A percentile compares a stretch with the other conserved stretches of the same genome.
phyloP scores from a whole-genome alignment of 108 stramenopile species.

The Cyclotella atomus region DNA sequence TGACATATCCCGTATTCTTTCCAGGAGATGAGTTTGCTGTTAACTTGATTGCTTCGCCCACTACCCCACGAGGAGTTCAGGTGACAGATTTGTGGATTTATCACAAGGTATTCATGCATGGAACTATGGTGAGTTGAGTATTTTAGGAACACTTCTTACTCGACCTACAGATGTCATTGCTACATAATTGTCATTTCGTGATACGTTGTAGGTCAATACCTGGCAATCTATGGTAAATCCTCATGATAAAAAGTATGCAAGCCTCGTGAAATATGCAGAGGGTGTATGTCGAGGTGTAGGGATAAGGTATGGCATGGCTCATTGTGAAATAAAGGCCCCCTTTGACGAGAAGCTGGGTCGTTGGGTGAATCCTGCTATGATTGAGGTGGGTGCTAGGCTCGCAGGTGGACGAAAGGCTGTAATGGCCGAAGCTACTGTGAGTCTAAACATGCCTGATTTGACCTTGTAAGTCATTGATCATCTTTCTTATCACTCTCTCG shows the following conservation, averaged over 20 bases:
- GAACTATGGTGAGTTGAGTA: constrained; percentile 10
- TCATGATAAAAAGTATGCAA: constrained; percentile 25
- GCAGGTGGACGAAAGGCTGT: constrained; percentile 61
- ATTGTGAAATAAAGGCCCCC: constrained; percentile 54
- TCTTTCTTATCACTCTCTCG: background rate
- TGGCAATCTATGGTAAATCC: constrained; percentile 60
- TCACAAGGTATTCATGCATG: constrained; percentile 52
- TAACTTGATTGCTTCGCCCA: constrained; percentile 54
- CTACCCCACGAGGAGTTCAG: constrained; percentile 56
- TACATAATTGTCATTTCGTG: no score
- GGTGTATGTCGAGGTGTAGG: constrained; percentile 64
- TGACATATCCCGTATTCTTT: no score
- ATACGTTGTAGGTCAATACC: constrained; percentile 45
- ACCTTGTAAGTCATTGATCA: no score
- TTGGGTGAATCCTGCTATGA: constrained; percentile 58
- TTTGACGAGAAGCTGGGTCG: constrained; percentile 35
- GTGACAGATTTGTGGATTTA: constrained; percentile 69
- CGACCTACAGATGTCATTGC: background rate
- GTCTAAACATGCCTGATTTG: no score
- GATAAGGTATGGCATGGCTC: constrained; percentile 64
- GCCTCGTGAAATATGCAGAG: constrained; percentile 57
- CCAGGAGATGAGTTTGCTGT: constrained; percentile 67
- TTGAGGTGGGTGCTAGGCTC: constrained; percentile 59
- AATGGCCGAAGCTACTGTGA: constrained; percentile 58
- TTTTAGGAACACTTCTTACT: background rate